Evolutionary conservation across 768 basidiomycete genomes (phyloP).

Genomic region (Amanita rimosa): DNA sequence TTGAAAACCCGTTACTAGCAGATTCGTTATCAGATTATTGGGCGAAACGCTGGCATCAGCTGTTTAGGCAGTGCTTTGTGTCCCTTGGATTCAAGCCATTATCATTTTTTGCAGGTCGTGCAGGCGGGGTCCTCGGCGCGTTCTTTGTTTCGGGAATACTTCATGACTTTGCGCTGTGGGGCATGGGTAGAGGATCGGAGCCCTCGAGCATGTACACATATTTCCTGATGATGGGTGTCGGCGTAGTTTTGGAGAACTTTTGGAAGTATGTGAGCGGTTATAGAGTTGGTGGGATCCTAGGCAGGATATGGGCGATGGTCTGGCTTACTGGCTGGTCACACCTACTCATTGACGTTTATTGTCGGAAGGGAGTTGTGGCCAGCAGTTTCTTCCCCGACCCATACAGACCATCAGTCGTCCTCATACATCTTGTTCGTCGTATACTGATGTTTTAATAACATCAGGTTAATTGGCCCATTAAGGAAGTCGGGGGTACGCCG

Average conservation of each 20-base stretch:
- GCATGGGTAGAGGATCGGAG: constrained; percentile 43
- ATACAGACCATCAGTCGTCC: constrained; percentile 21
- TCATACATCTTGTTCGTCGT: constrained; percentile 5
- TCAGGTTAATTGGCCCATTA: no score
- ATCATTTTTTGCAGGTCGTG: constrained; percentile 30
- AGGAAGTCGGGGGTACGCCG: no score
- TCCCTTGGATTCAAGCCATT: constrained; percentile 36
- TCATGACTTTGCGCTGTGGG: constrained; percentile 48
- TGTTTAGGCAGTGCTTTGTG: constrained; percentile 49
- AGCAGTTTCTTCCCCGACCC: constrained; percentile 25
- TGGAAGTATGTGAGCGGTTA: constrained; percentile 34
- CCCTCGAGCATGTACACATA: constrained; percentile 31
- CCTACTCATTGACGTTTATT: constrained; percentile 39
- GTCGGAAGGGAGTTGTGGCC: constrained; percentile 27
- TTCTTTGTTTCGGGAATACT: constrained; percentile 51
- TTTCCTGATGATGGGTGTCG: constrained; percentile 48
- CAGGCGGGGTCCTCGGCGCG: constrained; percentile 40
- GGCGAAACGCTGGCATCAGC: constrained; percentile 58
- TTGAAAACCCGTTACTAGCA: constrained; percentile 42
- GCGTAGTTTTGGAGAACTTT: constrained; percentile 33
- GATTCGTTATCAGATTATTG: constrained; percentile 55
- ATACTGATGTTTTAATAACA: neutral
- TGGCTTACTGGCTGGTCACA: constrained; percentile 40
- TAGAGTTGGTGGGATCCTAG: constrained; percentile 34
- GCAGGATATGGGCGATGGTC: constrained; percentile 37